Percentiles rank a stretch among this genome's conserved stretches.
Evolutionary conservation across 2,329 filamentous ascomycete species (phyloP).

Genomic region (Epichloe hybrida): DNA sequence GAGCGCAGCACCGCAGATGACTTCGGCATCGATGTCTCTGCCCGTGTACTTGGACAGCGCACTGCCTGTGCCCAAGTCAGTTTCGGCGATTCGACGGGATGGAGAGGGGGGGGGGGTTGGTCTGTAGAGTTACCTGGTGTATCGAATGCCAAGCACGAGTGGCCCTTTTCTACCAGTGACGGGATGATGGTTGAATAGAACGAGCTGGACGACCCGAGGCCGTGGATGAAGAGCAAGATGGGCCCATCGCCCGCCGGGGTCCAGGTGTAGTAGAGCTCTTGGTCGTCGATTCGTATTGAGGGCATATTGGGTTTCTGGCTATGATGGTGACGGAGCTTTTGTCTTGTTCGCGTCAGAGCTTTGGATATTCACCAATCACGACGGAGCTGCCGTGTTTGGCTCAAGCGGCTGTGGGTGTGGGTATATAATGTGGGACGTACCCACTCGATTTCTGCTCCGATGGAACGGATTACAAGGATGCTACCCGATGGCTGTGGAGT

Average conservation of each 20-base stretch:
- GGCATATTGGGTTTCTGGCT: constrained; percentile 12
- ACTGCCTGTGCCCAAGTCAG: constrained; percentile 24
- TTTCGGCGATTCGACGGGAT: not conserved
- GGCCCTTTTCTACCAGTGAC: constrained; percentile 26
- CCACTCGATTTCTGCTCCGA: not conserved
- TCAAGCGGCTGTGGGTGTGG: not conserved
- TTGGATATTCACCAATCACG: too few relatives aligned
- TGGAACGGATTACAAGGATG: too few relatives aligned
- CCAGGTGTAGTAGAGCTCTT: constrained; percentile 23
- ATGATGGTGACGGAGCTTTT: not conserved
- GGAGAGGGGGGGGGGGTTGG: too few relatives aligned
- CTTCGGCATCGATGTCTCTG: constrained; percentile 32
- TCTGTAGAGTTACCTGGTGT: constrained; percentile 31
- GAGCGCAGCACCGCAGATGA: constrained; percentile 41
- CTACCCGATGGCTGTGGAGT: too few relatives aligned
- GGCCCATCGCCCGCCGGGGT: constrained; percentile 5
- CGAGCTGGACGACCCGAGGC: constrained; percentile 54
- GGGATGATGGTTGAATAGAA: constrained; percentile 47
- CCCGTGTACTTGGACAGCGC: constrained; percentile 37
- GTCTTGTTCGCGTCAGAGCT: not conserved
- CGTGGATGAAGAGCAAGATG: constrained; percentile 40
- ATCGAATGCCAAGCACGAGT: constrained; percentile 49
- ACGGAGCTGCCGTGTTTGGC: not conserved
- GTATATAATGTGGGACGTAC: too few relatives aligned
- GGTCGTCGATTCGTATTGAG: constrained; percentile 14